Evolutionary conservation across 768 basidiomycete genomes (phyloP).

Genomic region (Lactifluus rugatus): DNA sequence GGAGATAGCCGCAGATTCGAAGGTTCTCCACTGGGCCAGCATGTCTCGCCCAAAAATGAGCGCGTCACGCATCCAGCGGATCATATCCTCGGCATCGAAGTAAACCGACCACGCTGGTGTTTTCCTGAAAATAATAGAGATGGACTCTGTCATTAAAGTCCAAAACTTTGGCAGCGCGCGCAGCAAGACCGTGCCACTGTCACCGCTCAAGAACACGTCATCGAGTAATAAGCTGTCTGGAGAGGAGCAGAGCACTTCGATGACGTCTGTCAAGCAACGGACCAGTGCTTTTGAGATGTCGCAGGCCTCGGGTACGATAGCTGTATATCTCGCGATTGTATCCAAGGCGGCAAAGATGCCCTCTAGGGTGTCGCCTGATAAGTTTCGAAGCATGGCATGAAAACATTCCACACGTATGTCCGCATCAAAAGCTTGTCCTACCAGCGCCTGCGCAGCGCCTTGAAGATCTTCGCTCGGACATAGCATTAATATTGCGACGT

Average conservation of each 20-base stretch:
- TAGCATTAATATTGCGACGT: slow-evolving; percentile 60
- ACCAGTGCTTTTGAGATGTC: slow-evolving; percentile 84
- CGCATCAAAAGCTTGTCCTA: slow-evolving; percentile 81
- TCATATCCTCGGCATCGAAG: slow-evolving; percentile 78
- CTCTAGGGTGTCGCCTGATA: slow-evolving; percentile 54
- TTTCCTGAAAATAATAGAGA: slow-evolving; percentile 75
- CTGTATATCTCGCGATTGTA: slow-evolving; percentile 54
- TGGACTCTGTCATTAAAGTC: slow-evolving; percentile 69
- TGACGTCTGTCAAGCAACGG: slow-evolving; percentile 83
- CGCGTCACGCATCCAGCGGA: slow-evolving; percentile 97
- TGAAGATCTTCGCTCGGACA: slow-evolving; percentile 75
- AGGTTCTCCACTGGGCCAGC: slow-evolving; percentile 66
- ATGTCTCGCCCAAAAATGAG: slow-evolving; percentile 87
- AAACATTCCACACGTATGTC: slow-evolving; percentile 85
- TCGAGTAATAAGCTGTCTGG: slow-evolving; percentile 63
- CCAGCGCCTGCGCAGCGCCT: slow-evolving; percentile 64
- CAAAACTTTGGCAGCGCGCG: slow-evolving; percentile 62
- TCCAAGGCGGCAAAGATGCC: slow-evolving; percentile 63
- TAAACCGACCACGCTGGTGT: slow-evolving; percentile 76
- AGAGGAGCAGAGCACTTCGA: slow-evolving; percentile 75
- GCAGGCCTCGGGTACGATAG: slow-evolving; percentile 72
- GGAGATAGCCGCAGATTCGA: slow-evolving; percentile 57
- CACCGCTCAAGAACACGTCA: slow-evolving; percentile 37
- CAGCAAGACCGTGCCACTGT: slow-evolving; percentile 37
- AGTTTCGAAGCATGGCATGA: slow-evolving; percentile 60